Base-by-base conservation (phyloP, 192 early-diverging fungal species). In the Backusella parvicylindrica region DNA sequence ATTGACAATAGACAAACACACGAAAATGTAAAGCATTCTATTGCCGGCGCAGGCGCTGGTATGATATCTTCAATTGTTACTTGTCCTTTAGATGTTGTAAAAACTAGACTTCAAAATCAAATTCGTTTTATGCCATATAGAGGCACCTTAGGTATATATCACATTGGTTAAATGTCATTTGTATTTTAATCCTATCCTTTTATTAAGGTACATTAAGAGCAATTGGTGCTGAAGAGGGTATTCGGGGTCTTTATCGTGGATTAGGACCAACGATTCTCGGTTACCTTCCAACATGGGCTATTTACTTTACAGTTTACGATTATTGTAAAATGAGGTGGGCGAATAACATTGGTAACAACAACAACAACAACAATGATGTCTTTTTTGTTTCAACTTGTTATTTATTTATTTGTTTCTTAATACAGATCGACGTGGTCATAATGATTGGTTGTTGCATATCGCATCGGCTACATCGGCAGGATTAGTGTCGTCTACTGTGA, bases 41-140 rank as follows among this genome's bases (percentile, higher is more conserved):
- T 95, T 70, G 92, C 95, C 31, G 95, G 95, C 53, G 95, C 94
- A 6, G 90, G 88, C 33, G 92, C 93, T 28, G 95, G 94, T 68
- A 84, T 88, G 76, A 93, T 95, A 31, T 90, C 94, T 15, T 92
- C 94, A 6, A 84, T 94, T 21, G 89, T 95, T 21, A 95, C 93
- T 11, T 95, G 94, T 81, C 97, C 97, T 6, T 81, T 99, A 31
- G 97, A 99, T 81, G 94, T 99, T 26, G 92, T 97, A 56, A 99
- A 99, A 75, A 93, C 96, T 28, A 86, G 97, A 40, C 83, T 97
- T 65, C 97, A 99, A 83, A 96, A 99, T 79, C 94, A 97, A 77
- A 85, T 82, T 49, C 71, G 72, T 23, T 38, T 74, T 16, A 38
- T 75, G 37, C 56, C 75, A 47, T 93, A 93, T 77, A 80, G 75